Evolutionary conservation across 164 flowering plant genomes (phyloP), one percentile per base, ranked within the genome.

Genomic region (Vitis riparia): DNA sequence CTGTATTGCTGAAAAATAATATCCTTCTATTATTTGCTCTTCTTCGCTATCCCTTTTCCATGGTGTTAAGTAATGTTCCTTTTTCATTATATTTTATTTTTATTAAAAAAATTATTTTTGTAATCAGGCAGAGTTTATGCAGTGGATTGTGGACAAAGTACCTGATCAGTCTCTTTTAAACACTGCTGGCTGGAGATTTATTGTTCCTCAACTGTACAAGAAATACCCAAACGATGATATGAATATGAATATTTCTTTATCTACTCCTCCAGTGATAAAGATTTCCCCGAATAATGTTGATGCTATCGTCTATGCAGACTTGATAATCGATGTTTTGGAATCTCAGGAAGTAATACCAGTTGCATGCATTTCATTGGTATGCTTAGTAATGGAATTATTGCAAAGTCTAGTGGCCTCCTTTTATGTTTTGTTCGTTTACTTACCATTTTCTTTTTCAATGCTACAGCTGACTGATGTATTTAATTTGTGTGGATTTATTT

Each of bases 161-260:
- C 93, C 97, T 12, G 93, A 93, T 63, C 94, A 91, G 77, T 82
- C 92, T 76, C 83, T 91, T 65, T 66, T 95, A 69, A 95, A 93
- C 81, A 95, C 99, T 55, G 96, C 94, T 76, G 86, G 88, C 57
- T 95, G 98, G 98, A 90, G 84, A 82, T 88, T 75, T 72, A 79
- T 95, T 60, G 68, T 95, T 78, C 99, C 99, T 67, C 90, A 88
- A 73, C 78, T 95, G 65, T 95, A 91, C 89, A 88, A 72, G 83
- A 82, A 82, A 72, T 95, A 91, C 73, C 99, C 99, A 50, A 90
- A 93, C 73, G 86, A 88, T 76, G 87, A 90, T 59, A 89, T 95
- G 94, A 81, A 77, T 69, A 76, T 93, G 81, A 90, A 91, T 70
- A 73, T 91, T 62, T 73, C 96, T 70, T 70, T 91, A 14, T 70